Evolutionary conservation across 208 protist genomes (phyloP), one percentile per base, ranked within the genome.

Genomic region (Trypanosoma conorhini): DNA sequence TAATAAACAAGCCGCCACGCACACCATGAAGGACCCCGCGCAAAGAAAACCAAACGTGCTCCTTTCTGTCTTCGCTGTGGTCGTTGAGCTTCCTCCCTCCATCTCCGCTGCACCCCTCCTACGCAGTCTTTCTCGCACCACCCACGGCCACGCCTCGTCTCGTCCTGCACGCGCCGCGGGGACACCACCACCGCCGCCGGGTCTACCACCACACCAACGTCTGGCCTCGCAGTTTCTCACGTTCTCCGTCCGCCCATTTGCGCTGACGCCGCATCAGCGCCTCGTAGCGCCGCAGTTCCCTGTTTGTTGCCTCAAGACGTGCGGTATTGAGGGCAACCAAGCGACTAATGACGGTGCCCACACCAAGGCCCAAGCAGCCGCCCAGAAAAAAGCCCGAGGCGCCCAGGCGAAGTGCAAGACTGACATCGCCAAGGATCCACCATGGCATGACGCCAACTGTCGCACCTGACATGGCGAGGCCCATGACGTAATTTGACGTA

Each of bases 381-480:
- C 91, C 91, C 15, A 96, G 68, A 40, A 76, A 77, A 8, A 80
- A 63, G 15, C 91, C 91, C 0, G 81, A 88, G 2, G 78, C 77
- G 22, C 82, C 76, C 64, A 96, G 79, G 28, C 91, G 91, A 28
- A 78, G 46, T 7, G 88, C 86, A 48, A 94, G 64, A 19, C 55
- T 62, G 0, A 71, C 62, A 59, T 96, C 91, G 48, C 76, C 82
- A n/a, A 96, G 77, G 38, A 96, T 78, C 88, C 91, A 96, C 87
- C 91, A 96, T 67, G 91, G 91, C 77, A 96, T 56, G 52, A 94
- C 76, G 1, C 91, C 91, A 30, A 91, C 86, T 51, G 75, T 91
- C n/a, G 76, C 81, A 13, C 87, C 86, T n/a, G 88, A 86, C 66
- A 79, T 85, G 26, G 82, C 70, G 30, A 96, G 73, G 3, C 91